Base-by-base conservation (phyloP, 768 basidiomycete genomes). In the Hygrocybe coccinea region DNA sequence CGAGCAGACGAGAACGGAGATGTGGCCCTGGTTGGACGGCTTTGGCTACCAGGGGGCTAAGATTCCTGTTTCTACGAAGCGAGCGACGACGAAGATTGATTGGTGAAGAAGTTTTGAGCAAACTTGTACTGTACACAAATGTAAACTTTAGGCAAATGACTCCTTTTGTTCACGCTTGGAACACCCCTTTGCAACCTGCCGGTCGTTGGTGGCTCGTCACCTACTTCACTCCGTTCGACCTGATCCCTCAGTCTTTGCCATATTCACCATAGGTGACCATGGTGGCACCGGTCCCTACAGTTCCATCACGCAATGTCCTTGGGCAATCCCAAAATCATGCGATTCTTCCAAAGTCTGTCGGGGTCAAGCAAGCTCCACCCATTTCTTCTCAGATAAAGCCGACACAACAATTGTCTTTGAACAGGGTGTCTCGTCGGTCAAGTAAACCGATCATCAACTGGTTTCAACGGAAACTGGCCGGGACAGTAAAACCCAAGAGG, bases 1-100 rank as follows among this genome's bases (percentile, higher is more conserved):
- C 64, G 97, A 99, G 79, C 65, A 79, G 65, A 80, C 80, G 63
- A 73, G 97, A 60, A 87, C 84, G 24, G 74, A 82, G 64, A 68
- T 75, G 56, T 98, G 94, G 93, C 90, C 97, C 5, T 99, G 97
- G 97, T 73, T 97, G 68, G 91, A 99, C 66, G 97, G 95, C 35
- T 89, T 95, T 59, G 93, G 93, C 24, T 97, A 93, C 73, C 79
- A 85, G 66, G 87, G 85, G 45, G 81, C 78, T 41, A 87, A 86
- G 68, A 90, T 92, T 52, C 84, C 86, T 2, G 73, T 84, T 19
- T 62, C 73, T 6, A 64, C 57, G 65, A 65, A 67, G 46, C 74
- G 62, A 46, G n/a, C n/a, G n/a, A 62, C 58, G 29, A 67, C 76
- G 65, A 83, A 81, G 71, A 87, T 81, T 67, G 90, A 92, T 41